phyloP scores from a whole-genome alignment of 306 rosid genomes.

The Vigna radiata region DNA sequence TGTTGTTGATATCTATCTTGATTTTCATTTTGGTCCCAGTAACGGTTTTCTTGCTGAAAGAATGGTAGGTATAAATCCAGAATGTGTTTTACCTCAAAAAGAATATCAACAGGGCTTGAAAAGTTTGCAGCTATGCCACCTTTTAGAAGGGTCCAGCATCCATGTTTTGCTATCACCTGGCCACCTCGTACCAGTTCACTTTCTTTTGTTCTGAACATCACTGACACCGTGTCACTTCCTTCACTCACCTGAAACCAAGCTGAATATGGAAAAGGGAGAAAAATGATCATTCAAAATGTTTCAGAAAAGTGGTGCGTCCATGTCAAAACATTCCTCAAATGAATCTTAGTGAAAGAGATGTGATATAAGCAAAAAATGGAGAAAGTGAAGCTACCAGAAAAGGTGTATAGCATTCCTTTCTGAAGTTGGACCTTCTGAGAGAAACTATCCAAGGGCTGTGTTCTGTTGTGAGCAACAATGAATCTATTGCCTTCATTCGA shows the following conservation, averaged over 20 bases:
- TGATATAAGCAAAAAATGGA: not conserved
- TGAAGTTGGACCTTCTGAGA: constrained; percentile 65
- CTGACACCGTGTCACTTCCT: constrained; percentile 66
- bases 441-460: constrained; percentile 60
- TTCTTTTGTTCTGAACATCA: constrained; percentile 50
- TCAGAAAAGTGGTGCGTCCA: not conserved
- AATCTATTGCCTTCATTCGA: constrained; percentile 68
- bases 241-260: constrained; percentile 79
- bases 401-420: constrained; percentile 55
- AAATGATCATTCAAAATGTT: constrained; percentile 2
- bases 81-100: constrained; percentile 62
- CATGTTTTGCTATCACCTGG: constrained; percentile 55
- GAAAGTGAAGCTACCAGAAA: constrained; percentile 60
- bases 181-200: constrained; percentile 56
- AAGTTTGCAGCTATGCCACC: constrained; percentile 74
- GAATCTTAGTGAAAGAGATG: not conserved
- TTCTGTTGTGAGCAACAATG: constrained; percentile 60
- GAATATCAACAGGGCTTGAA: constrained; percentile 59
- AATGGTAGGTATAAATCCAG: not conserved
- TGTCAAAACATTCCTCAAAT: constrained; percentile 7
- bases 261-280: constrained; percentile 35
- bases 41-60: not conserved
- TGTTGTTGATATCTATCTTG: not conserved
- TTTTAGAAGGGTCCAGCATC: constrained; percentile 78
- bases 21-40: not conserved